Evolutionary conservation across 805 yeast genomes (phyloP).

Genomic region (Isabelozyma gotoi): DNA sequence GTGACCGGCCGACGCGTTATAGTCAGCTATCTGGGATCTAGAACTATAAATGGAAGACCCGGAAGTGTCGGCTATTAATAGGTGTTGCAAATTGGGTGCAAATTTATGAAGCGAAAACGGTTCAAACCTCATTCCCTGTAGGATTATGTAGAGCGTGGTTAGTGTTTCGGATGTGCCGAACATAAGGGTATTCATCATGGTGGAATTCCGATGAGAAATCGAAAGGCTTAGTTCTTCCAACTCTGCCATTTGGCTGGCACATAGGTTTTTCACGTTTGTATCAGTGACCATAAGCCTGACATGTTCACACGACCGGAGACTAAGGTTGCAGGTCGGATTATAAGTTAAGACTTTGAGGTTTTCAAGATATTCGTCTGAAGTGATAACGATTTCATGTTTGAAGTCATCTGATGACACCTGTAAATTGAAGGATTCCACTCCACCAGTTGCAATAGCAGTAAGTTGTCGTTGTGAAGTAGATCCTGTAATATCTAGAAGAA

Average conservation of each 20-base stretch:
- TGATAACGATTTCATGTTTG: neutral
- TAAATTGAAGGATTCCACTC: neutral
- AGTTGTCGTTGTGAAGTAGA: neutral
- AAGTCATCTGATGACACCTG: neutral
- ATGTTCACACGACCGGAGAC: neutral
- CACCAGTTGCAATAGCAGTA: neutral
- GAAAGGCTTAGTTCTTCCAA: neutral
- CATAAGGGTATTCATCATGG: neutral
- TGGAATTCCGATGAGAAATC: neutral
- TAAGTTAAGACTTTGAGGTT: neutral
- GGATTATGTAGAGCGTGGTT: neutral
- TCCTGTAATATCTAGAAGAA: no score
- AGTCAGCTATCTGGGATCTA: neutral
- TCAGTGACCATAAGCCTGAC: neutral
- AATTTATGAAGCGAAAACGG: neutral
- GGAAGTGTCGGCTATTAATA: neutral
- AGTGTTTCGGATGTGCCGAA: neutral
- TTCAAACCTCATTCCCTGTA: neutral
- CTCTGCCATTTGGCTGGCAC: neutral
- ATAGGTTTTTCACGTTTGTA: neutral
- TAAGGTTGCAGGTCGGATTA: neutral
- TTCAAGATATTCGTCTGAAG: neutral
- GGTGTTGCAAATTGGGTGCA: neutral
- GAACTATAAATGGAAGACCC: neutral
- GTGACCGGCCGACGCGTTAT: neutral